These are phyloP conservation scores for Hortaea sp. DNA, from an alignment of 2,329 filamentous ascomycete genomes.

Conservation along the genomic window DNA sequence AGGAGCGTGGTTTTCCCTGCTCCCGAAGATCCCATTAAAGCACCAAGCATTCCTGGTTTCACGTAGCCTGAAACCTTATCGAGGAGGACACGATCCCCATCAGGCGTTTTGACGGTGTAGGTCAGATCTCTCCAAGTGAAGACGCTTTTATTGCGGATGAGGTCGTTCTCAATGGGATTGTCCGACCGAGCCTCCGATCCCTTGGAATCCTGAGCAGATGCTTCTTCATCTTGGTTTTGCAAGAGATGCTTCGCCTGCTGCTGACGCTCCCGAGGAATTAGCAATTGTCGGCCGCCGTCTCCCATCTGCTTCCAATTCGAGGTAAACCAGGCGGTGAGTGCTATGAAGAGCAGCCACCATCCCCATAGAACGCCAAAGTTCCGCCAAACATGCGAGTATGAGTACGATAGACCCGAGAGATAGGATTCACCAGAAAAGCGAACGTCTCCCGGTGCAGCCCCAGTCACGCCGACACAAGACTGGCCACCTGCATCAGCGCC, in stretches of 20 bases:
- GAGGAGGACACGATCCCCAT: constrained; percentile 39
- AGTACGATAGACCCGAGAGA: constrained; percentile 43
- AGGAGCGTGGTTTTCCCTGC: constrained; percentile 33
- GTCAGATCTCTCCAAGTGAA: constrained; percentile 82
- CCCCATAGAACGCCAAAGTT: constrained; percentile 61
- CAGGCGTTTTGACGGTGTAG: constrained; percentile 54
- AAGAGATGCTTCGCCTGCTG: constrained; percentile 64
- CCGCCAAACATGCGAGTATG: constrained; percentile 32
- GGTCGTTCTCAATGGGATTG: constrained; percentile 21
- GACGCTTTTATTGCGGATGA: constrained; percentile 54
- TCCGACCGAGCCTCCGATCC: constrained; percentile 36
- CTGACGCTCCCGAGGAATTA: constrained; percentile 41
- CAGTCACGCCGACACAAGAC: constrained; percentile 39
- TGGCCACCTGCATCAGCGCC: constrained; percentile 10
- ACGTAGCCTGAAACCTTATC: constrained; percentile 61
- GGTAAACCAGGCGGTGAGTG: constrained; percentile 48
- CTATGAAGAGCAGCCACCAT: constrained; percentile 52
- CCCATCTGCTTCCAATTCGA: constrained; percentile 41
- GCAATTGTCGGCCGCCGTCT: constrained; percentile 28
- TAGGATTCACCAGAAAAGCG: constrained; percentile 48
- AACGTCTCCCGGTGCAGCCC: constrained; percentile 43
- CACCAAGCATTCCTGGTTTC: constrained; percentile 65
- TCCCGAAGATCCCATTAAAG: constrained; percentile 71
- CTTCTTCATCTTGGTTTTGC: constrained; percentile 64
- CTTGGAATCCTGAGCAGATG: constrained; percentile 28